Conservation (phyloP, 495 filamentous ascomycete genomes). For the Haplographium delicatum region DNA sequence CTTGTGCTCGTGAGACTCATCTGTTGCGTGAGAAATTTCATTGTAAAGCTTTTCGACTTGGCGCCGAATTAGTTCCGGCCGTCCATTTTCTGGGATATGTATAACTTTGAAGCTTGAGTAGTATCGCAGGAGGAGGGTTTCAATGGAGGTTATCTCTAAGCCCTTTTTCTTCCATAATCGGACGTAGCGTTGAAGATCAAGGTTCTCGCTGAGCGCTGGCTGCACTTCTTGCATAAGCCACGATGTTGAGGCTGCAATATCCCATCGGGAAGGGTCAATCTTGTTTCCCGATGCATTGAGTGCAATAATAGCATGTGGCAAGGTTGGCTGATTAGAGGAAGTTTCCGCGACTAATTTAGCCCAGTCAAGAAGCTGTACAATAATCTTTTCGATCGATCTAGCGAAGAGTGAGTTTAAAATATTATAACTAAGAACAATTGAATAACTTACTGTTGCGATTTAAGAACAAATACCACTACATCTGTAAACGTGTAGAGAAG, state of each 20-base stretch:
- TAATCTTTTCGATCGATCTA: conserved; percentile 32
- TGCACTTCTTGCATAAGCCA: conserved; percentile 31
- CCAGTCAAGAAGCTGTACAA: conserved; percentile 41
- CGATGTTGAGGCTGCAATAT: conserved; percentile 39
- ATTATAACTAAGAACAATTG: background rate
- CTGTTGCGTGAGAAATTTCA: conserved; percentile 27
- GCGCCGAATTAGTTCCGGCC: conserved; percentile 40
- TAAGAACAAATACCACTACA: conserved; percentile 43
- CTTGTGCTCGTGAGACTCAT: conserved; percentile 18
- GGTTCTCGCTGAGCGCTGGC: conserved; percentile 25
- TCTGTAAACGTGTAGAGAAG: conserved; percentile 53
- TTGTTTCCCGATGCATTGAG: conserved; percentile 45
- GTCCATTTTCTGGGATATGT: conserved; percentile 44
- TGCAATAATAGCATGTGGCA: conserved; percentile 51
- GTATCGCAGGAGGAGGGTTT: conserved; percentile 48
- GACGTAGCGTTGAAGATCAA: conserved; percentile 27
- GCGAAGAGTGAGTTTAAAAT: conserved; percentile 17
- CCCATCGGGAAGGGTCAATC: conserved; percentile 44
- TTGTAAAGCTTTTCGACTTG: conserved; percentile 44
- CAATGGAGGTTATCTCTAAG: conserved; percentile 33
- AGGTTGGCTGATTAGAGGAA: conserved; percentile 48
- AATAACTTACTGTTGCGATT: conserved; percentile 35
- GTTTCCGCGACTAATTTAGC: conserved; percentile 40
- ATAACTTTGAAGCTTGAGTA: conserved; percentile 49
- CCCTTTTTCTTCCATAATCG: conserved; percentile 30